Percentiles rank a stretch among this genome's conserved stretches.
phyloP scores from a whole-genome alignment of 306 rosid genomes.

The Medicago ruthenica region DNA sequence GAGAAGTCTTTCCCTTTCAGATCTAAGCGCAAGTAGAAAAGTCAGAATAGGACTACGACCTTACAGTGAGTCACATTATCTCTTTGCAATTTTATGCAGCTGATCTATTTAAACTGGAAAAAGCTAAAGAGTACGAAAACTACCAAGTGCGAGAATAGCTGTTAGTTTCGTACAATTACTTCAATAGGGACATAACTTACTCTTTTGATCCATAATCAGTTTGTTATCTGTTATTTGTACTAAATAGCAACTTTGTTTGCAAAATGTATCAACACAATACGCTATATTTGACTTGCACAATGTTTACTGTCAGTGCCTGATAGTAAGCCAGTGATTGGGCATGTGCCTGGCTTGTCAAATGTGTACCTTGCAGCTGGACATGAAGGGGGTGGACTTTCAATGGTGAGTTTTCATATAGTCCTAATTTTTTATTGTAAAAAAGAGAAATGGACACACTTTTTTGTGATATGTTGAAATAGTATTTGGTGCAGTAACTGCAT shows the following conservation, averaged over 20 bases:
- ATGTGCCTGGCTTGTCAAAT: constrained; percentile 77
- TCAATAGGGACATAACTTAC: too few species aligned
- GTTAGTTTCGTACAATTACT: too few species aligned
- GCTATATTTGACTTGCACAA: constrained; percentile 32
- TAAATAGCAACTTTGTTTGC: constrained; percentile 2
- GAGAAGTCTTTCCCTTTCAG: constrained; percentile 63
- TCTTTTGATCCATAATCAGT: background rate
- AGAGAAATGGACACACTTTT: background rate
- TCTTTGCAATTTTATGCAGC: constrained; percentile 28
- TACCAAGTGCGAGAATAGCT: background rate
- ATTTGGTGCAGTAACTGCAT: background rate
- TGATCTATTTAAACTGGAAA: background rate
- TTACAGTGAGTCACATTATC: constrained; percentile 67
- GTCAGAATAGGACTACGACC: constrained; percentile 92
- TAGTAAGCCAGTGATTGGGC: constrained; percentile 91
- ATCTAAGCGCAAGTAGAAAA: constrained; percentile 56
- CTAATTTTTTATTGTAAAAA: constrained; percentile 18
- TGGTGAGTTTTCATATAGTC: constrained; percentile 61
- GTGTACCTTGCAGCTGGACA: constrained; percentile 93
- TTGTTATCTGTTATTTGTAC: background rate
- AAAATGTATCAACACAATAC: constrained; percentile 11
- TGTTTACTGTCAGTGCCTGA: constrained; percentile 70
- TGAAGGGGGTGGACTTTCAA: constrained; percentile 86
- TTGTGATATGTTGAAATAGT: background rate
- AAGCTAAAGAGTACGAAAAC: background rate